Percentiles rank a stretch among this genome's conserved stretches.
Evolutionary conservation across 163 green algal species (phyloP).

Genomic region (Volvox carteri): DNA sequence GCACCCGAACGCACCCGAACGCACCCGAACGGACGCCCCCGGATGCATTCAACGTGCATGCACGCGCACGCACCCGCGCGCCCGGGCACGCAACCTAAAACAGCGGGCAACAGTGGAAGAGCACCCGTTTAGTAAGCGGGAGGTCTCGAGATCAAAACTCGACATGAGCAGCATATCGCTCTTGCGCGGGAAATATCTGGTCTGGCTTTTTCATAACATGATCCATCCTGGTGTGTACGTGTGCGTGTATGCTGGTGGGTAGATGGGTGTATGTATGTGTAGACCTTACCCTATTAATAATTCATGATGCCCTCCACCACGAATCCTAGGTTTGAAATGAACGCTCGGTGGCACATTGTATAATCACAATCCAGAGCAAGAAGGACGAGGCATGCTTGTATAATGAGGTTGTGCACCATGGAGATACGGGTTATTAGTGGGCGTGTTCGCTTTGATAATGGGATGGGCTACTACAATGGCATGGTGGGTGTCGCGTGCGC

Average conservation of each 20-base stretch:
- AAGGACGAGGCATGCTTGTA: background rate
- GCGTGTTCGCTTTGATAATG: background rate
- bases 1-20: too few species aligned
- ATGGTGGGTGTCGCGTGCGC: background rate
- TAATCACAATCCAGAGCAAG: background rate
- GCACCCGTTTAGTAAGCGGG: too few species aligned
- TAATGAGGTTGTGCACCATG: background rate
- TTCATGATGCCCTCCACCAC: background rate
- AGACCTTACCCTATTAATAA: background rate
- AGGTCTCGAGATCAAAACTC: too few species aligned
- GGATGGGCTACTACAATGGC: background rate
- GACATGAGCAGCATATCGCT: too few species aligned
- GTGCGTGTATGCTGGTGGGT: background rate
- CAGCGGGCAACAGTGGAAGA: too few species aligned
- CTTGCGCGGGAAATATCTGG: too few species aligned
- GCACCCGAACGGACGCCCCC: too few species aligned
- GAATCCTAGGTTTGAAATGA: background rate
- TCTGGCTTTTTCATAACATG: too few species aligned
- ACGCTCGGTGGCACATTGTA: background rate
- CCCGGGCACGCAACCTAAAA: too few species aligned
- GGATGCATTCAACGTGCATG: too few species aligned
- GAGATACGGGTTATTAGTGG: background rate
- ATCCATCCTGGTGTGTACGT: background rate
- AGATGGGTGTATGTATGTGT: background rate
- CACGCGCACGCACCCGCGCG: too few species aligned